Conservation (phyloP, 2,329 filamentous ascomycete genomes). For the Metarhizium robertsii region DNA sequence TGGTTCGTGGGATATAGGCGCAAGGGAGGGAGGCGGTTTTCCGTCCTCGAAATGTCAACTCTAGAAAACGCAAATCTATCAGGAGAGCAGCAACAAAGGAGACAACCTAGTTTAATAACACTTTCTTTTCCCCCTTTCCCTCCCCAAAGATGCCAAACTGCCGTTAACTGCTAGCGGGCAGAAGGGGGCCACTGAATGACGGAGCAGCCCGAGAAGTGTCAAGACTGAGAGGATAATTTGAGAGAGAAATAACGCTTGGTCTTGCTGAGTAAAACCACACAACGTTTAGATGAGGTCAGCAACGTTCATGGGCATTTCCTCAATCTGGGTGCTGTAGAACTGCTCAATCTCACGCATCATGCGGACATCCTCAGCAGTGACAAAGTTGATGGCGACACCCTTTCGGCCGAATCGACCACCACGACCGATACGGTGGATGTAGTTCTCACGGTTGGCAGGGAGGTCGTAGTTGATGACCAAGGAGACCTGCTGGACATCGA, state of each 20-base stretch:
- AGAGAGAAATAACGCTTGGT: slow-evolving; percentile 7
- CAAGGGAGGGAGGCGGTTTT: background rate
- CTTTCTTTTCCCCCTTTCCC: background rate
- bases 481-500: slow-evolving; percentile 99
- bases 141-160: slow-evolving; percentile 17
- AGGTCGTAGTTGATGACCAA: slow-evolving; percentile 99
- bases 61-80: slow-evolving; percentile 32
- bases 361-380: slow-evolving; percentile 96
- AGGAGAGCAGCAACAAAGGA: slow-evolving; percentile 24
- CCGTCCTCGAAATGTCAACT: slow-evolving; percentile 14
- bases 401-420: slow-evolving; percentile 99
- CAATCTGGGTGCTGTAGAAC: slow-evolving; percentile 99
- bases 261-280: background rate
- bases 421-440: slow-evolving; percentile 99
- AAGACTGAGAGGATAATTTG: slow-evolving; percentile 15
- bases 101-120: slow-evolving; percentile 19
- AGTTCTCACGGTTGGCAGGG: slow-evolving; percentile 98
- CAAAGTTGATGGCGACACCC: slow-evolving; percentile 99
- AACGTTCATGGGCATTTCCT: slow-evolving; percentile 99
- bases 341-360: slow-evolving; percentile 99
- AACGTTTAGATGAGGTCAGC: slow-evolving; percentile 63
- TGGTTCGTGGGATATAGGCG: background rate
- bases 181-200: slow-evolving; percentile 12
- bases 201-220: slow-evolving; percentile 14
- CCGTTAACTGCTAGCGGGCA: slow-evolving; percentile 9